Evolutionary conservation across 2,329 filamentous ascomycete genomes (phyloP), one percentile per base, ranked within the genome.

Genomic region (Hypoxylon sp.): DNA sequence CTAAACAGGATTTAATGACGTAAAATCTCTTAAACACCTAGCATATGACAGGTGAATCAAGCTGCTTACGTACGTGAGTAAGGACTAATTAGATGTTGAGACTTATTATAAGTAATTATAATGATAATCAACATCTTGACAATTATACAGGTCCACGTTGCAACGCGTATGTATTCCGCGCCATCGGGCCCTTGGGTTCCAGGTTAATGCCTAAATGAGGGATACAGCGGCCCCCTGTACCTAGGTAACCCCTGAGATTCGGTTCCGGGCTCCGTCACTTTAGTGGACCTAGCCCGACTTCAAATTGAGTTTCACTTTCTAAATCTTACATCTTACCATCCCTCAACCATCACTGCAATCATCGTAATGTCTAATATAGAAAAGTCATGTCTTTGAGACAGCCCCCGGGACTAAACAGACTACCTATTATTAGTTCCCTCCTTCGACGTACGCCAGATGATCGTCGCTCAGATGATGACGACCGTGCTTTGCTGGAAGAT

Each of bases 401-500:
- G 28, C 32, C 24, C 22, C 49, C 48, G 7, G 41, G 39, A 22
- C 26, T 55, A n/a, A 43, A 46, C 20, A 63, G 39, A 17, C 30
- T 63, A 22, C 59, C 62, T 51, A 5, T 63, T 11, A n/a, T 61
- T 28, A 59, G 63, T 37, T 41, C 52, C 8, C 41, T 70, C 20
- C 44, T 59, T 32, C 47, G 32, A 20, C 48, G 43, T 26, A 37
- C 32, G 0, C 19, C 20, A 5, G 34, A 60, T 30, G 43, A 28
- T 13, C 59, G 30, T 10, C 64, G 34, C 1, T 39, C 15, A 50
- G 30, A 48, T 20, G 68, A 70, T 50, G 71, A 70, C 44, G 58
- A 44, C 51, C 62, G 54, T 54, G 65, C 64, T 52, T 56, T 72
- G 8, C 57, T 71, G 17, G 69, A 69, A 46, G 69, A 71, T 47